These are phyloP conservation scores for Durio zibethinus DNA, from an alignment of 345 rosid species.

Conservation along the genomic window DNA sequence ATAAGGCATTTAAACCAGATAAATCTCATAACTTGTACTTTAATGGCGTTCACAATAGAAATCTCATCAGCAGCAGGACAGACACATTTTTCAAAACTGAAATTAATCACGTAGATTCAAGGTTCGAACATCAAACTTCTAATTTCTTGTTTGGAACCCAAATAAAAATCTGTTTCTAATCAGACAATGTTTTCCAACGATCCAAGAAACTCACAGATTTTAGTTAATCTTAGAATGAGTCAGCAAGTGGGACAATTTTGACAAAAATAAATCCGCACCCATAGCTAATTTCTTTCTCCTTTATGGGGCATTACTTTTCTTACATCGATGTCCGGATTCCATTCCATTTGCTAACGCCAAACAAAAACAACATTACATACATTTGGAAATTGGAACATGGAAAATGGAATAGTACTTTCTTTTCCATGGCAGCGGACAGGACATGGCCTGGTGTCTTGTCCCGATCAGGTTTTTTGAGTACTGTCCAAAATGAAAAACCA, in stretches of 20 bases:
- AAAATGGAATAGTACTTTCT: constrained; percentile 1
- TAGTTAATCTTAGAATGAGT: neutral
- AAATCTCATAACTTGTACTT: neutral
- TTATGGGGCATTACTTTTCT: neutral
- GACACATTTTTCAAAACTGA: neutral
- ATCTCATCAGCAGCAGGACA: neutral
- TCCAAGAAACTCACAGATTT: neutral
- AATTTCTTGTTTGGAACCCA: neutral
- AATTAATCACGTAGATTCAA: neutral
- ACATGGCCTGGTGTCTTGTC: constrained; percentile 8
- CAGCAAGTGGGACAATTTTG: neutral
- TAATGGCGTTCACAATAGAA: neutral
- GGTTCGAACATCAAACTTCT: neutral
- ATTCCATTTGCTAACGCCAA: constrained; percentile 10
- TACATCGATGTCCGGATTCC: constrained; percentile 8
- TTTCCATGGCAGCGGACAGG: neutral
- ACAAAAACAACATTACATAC: neutral
- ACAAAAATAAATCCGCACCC: neutral
- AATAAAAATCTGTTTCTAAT: neutral
- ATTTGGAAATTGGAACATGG: constrained; percentile 4
- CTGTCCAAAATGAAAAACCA: neutral
- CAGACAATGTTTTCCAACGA: neutral
- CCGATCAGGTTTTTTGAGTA: neutral
- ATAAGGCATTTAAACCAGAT: neutral
- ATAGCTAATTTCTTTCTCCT: neutral